Base-by-base conservation (phyloP, 2,329 filamentous ascomycete genomes). In the Curvularia sp. region DNA sequence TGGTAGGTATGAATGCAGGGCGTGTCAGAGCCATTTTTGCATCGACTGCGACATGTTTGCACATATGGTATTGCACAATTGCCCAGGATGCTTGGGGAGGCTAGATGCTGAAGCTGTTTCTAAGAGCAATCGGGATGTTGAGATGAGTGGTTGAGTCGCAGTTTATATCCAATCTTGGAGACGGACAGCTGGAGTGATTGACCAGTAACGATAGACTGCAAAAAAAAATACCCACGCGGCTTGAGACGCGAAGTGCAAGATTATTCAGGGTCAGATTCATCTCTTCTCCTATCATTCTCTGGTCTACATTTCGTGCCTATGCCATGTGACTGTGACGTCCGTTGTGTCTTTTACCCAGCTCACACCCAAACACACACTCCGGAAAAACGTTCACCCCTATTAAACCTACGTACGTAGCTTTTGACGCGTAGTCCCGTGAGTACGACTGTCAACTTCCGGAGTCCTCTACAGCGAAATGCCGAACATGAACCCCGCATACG, bases 21-120 rank as follows among this genome's bases (percentile, higher is more conserved):
- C 89, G n/a, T 99, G 95, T 77, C 79, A 84, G 3, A 88, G 91
- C 59, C 94, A 98, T 78, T 99, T 98, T 75, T 99, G 95, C 81
- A 96, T 99, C 65, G 95, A 99, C 76, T 99, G 95, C 76, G 95
- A 99, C 76, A 87, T 97, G 23, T 97, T 95, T 79, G 90, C 92
- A 23, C 95, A 99, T 75, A 93, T 97, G 79, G 87, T 96, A 12
- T 86, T 97, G 50, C 94, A 99, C 75, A 98, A 98, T 77, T 99
- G 95, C 72, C 93, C 95, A 0, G 94, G 94, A 0, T 99, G 95
- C 76, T 89, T 88, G 69, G 80, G 80, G 49, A 57, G 66, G 32
- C 43, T 71, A 41, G 72, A 72, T 49, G 60, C 65, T 13, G 55
- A 57, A 5, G 63, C 43, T 15, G 53, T 53, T 1, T 51, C 54